These are phyloP conservation scores for Fonsecaea pugnacius DNA, from an alignment of 2,329 filamentous ascomycete species.

Conservation along the genomic window DNA sequence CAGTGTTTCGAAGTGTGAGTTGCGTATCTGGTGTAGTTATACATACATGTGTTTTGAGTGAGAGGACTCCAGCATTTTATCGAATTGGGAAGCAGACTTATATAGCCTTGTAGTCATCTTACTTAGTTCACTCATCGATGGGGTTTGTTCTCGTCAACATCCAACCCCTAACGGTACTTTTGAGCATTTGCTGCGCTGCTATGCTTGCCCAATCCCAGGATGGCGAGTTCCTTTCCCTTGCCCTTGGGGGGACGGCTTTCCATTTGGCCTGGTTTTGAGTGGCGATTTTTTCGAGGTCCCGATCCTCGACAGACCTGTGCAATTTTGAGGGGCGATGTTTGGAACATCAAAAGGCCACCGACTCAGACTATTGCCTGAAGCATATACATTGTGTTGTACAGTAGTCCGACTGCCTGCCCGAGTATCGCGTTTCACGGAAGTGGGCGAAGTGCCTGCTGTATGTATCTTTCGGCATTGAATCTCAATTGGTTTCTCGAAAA, in stretches of 20 bases:
- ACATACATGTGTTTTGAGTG: constrained; percentile 4
- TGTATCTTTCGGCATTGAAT: too few species aligned
- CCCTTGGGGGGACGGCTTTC: background rate
- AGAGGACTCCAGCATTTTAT: background rate
- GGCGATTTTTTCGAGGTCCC: background rate
- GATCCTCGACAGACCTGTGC: background rate
- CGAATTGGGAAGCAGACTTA: background rate
- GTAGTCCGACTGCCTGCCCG: background rate
- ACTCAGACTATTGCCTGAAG: background rate
- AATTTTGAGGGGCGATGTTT: background rate
- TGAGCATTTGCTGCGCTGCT: background rate
- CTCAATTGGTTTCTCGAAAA: background rate
- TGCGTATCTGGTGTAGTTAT: constrained; percentile 1
- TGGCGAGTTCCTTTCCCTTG: background rate
- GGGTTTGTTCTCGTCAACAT: background rate
- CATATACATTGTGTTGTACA: background rate
- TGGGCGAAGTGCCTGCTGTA: too few species aligned
- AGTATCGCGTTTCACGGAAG: background rate
- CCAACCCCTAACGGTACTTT: background rate
- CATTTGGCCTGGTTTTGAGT: background rate
- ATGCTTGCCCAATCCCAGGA: background rate
- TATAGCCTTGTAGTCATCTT: background rate
- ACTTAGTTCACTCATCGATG: background rate
- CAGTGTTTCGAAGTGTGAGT: background rate
- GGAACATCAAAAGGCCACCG: background rate